Conservation (phyloP, 495 filamentous ascomycete species). For the Evernia prunastri region DNA sequence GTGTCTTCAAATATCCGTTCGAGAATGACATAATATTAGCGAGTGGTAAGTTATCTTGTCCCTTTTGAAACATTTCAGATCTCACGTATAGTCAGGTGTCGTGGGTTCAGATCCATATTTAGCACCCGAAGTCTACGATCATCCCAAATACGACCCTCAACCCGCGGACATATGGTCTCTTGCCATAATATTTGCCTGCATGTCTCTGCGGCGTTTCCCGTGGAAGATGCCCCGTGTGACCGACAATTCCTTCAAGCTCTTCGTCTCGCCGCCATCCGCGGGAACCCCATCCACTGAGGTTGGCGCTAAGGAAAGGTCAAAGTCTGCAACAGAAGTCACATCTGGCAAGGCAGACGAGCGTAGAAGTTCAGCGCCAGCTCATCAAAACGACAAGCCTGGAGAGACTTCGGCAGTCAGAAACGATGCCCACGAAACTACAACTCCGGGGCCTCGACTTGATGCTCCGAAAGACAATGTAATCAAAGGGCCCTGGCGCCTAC, state of each 20-base stretch:
- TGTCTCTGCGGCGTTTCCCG: constrained; percentile 91
- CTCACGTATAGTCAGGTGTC: constrained; percentile 57
- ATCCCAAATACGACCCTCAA: constrained; percentile 88
- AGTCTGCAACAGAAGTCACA: constrained; percentile 22
- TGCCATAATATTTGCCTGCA: constrained; percentile 98
- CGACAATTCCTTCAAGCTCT: constrained; percentile 92
- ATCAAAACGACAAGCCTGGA: constrained; percentile 30
- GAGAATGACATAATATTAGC: constrained; percentile 85
- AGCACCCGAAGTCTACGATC: constrained; percentile 93
- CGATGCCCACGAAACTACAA: constrained; percentile 35
- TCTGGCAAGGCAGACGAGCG: constrained; percentile 17
- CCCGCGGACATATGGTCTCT: constrained; percentile 96
- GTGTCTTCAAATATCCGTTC: constrained; percentile 95
- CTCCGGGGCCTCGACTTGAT: constrained; percentile 30
- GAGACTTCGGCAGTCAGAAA: constrained; percentile 23
- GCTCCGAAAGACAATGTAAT: constrained; percentile 62
- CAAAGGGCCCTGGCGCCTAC: constrained; percentile 86
- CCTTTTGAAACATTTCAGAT: constrained; percentile 21
- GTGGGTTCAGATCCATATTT: constrained; percentile 97
- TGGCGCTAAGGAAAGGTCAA: constrained; percentile 21
- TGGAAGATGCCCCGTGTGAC: constrained; percentile 92
- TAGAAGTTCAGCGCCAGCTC: constrained; percentile 19
- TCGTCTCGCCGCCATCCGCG: constrained; percentile 65
- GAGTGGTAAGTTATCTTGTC: constrained; percentile 56
- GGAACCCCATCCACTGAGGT: constrained; percentile 45